Evolutionary conservation across 192 early-diverging fungal genomes (phyloP).

Genomic region (Lobosporangium transversale): DNA sequence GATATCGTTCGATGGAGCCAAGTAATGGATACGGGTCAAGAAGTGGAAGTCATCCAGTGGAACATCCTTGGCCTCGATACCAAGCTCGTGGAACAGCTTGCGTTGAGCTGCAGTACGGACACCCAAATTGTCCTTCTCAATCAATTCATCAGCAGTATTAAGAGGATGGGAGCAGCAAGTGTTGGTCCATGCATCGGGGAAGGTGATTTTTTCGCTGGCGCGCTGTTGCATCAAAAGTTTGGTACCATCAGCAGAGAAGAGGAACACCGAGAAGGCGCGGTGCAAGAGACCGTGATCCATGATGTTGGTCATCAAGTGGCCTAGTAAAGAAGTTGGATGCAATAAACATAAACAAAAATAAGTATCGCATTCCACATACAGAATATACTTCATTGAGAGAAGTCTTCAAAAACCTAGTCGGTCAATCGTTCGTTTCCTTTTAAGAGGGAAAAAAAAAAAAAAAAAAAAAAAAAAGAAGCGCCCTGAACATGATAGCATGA

Average conservation of each 20-base stretch:
- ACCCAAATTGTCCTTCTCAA: slow-evolving; percentile 76
- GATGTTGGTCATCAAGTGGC: slow-evolving; percentile 97
- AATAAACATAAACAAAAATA: neutral
- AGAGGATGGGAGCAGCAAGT: slow-evolving; percentile 99
- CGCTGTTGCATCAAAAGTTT: slow-evolving; percentile 95
- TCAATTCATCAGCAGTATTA: slow-evolving; percentile 78
- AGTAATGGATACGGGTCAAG: slow-evolving; percentile 95
- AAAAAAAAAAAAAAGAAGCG: too few relatives aligned
- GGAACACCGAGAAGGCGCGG: slow-evolving; percentile 95
- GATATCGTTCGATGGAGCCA: slow-evolving; percentile 92
- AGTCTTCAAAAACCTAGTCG: too few relatives aligned
- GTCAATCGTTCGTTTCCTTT: too few relatives aligned
- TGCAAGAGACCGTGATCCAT: slow-evolving; percentile 83
- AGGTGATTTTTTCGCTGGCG: slow-evolving; percentile 97
- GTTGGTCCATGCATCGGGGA: slow-evolving; percentile 96
- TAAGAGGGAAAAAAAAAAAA: too few relatives aligned
- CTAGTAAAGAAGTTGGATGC: slow-evolving; percentile 48
- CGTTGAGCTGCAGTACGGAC: slow-evolving; percentile 90
- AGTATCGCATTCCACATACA: neutral
- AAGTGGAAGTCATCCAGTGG: slow-evolving; percentile 87
- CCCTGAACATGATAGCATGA: too few relatives aligned
- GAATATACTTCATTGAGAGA: too few relatives aligned
- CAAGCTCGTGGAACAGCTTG: slow-evolving; percentile 96
- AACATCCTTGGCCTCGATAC: slow-evolving; percentile 82
- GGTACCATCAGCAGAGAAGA: slow-evolving; percentile 86